Percentiles rank a stretch among this genome's conserved stretches.
Conservation (phyloP, 305 asterid species). For the Solanum hybrid region DNA sequence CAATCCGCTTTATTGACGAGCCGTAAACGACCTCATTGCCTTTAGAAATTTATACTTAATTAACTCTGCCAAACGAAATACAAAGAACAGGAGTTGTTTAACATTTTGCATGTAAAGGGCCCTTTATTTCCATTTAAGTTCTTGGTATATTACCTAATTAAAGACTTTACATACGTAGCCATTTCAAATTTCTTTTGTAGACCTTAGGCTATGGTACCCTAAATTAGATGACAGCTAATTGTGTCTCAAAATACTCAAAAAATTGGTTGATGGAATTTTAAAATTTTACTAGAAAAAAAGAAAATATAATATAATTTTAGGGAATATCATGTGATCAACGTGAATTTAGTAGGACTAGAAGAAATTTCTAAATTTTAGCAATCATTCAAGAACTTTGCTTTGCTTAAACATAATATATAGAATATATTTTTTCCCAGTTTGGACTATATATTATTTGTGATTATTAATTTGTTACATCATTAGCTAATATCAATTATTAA, state of each 20-base stretch:
- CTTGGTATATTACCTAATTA: background rate
- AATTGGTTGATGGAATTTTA: background rate
- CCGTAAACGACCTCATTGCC: background rate
- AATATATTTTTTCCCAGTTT: no score
- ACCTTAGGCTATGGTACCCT: constrained; percentile 1
- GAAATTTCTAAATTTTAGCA: background rate
- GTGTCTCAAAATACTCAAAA: background rate
- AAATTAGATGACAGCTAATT: background rate
- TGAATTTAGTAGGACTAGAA: background rate
- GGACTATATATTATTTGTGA: background rate
- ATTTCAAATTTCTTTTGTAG: background rate
- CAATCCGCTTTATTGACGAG: background rate
- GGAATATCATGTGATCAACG: background rate
- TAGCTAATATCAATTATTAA: background rate
- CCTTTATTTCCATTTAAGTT: background rate
- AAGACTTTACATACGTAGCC: background rate
- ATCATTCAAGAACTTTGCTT: background rate
- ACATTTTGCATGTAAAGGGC: background rate
- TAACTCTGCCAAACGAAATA: background rate
- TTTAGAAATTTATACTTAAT: background rate
- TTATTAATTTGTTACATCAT: background rate
- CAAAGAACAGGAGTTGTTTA: background rate
- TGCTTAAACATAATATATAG: background rate
- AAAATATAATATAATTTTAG: background rate
- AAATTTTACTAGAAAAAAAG: background rate